Conservation (phyloP, 805 yeast genomes). For the Phaffomyces thermotolerans region DNA sequence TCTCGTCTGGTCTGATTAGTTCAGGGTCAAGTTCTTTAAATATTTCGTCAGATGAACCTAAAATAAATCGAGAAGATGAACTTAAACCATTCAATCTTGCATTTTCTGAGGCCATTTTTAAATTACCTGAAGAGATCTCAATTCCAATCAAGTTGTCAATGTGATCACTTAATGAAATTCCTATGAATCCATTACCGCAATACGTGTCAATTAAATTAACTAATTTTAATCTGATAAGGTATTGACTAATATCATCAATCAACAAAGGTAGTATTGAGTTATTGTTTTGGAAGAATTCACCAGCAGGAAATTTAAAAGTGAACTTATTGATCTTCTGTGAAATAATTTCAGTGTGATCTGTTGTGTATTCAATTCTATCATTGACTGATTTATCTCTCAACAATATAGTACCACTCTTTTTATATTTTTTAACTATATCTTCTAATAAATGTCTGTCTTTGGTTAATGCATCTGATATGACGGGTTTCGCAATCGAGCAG, state of each 20-base stretch:
- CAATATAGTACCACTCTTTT: conserved; percentile 82
- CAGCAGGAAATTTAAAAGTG: conserved; percentile 84
- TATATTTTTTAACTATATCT: conserved; percentile 34
- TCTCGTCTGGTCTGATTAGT: conserved; percentile 52
- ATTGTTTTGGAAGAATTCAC: conserved; percentile 93
- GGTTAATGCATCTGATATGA: conserved; percentile 64
- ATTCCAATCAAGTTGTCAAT: conserved; percentile 83
- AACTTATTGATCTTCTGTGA: conserved; percentile 63
- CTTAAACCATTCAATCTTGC: conserved; percentile 63
- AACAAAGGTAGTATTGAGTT: conserved; percentile 82
- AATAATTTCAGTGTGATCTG: conserved; percentile 69
- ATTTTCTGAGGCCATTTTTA: conserved; percentile 74
- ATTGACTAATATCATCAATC: conserved; percentile 60
- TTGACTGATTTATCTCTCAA: conserved; percentile 66
- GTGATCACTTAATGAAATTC: conserved; percentile 68
- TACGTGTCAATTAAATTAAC: conserved; percentile 87
- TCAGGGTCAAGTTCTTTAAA: conserved; percentile 43
- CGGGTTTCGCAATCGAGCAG: conserved; percentile 78
- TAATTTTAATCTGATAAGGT: conserved; percentile 44
- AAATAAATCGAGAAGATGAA: conserved; percentile 65
- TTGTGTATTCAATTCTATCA: conserved; percentile 47
- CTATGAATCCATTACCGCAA: conserved; percentile 92
- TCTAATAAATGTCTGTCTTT: conserved; percentile 56
- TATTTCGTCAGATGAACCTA: conserved; percentile 86
- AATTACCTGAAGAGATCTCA: conserved; percentile 86